Evolutionary conservation across 495 filamentous ascomycete species (phyloP).

Genomic region (Penicillium waksmanii): DNA sequence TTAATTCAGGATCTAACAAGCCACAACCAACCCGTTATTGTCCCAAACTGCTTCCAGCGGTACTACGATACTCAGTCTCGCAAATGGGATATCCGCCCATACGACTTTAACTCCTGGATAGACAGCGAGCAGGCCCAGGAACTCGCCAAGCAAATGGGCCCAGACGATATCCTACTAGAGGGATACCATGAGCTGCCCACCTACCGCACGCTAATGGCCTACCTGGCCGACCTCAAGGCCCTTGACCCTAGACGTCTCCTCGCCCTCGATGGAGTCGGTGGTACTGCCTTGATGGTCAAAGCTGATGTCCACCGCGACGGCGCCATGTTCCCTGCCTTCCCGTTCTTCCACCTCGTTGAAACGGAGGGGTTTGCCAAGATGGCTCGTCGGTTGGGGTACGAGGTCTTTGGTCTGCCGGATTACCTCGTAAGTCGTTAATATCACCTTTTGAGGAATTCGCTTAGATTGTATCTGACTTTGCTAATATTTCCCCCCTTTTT

Average conservation of each 20-base stretch:
- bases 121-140: conserved; percentile 78
- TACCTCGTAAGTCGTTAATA: conserved; percentile 74
- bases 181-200: conserved; percentile 92
- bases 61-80: conserved; percentile 75
- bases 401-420: conserved; percentile 84
- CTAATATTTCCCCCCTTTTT: not conserved
- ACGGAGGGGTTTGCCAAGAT: conserved; percentile 99
- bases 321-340: conserved; percentile 96
- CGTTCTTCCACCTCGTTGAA: conserved; percentile 96
- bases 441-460: not conserved
- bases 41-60: conserved; percentile 94
- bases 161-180: conserved; percentile 91
- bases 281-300: conserved; percentile 92
- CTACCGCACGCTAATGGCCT: conserved; percentile 91
- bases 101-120: conserved; percentile 97
- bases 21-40: conserved; percentile 85
- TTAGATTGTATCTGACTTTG: not conserved
- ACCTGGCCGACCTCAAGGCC: conserved; percentile 60
- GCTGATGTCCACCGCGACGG: conserved; percentile 97
- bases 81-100: conserved; percentile 73
- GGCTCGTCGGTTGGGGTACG: conserved; percentile 85
- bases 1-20: conserved; percentile 91
- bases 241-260: conserved; percentile 65
- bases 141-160: conserved; percentile 76
- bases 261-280: conserved; percentile 87